Conservation (phyloP, 1,284 basidiomycete genomes). For the Garcileccinum viscosum region DNA sequence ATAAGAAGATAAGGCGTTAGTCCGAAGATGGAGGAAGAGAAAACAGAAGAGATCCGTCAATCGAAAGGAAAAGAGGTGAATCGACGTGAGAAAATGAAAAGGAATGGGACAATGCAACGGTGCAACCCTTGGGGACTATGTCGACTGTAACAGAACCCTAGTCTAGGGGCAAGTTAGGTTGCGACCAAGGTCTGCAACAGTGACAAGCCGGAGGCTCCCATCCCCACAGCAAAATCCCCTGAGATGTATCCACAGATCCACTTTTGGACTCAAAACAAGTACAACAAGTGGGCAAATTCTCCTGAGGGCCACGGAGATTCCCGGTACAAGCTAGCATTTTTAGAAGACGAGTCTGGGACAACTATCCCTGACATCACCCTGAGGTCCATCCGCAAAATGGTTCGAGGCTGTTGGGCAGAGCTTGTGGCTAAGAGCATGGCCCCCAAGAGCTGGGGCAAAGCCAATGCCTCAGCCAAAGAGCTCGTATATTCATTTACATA, state of each 20-base stretch:
- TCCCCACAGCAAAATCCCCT: neutral
- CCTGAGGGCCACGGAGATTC: conserved; percentile 1
- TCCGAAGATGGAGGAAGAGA: too few species aligned
- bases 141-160: too few species aligned
- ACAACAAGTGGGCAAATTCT: conserved; percentile 3
- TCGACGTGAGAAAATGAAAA: too few species aligned
- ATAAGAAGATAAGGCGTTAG: too few species aligned
- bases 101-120: too few species aligned
- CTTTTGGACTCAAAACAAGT: conserved; percentile 3
- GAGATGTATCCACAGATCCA: neutral
- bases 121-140: too few species aligned
- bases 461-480: neutral
- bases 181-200: too few species aligned
- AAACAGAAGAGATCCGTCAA: too few species aligned
- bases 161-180: too few species aligned
- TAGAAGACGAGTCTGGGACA: conserved; percentile 9
- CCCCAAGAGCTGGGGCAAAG: conserved; percentile 13
- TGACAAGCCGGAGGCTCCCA: neutral
- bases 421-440: conserved; percentile 3
- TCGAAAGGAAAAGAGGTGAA: too few species aligned
- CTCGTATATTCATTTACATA: neutral
- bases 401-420: conserved; percentile 3
- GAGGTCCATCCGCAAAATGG: conserved; percentile 6
- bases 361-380: neutral
- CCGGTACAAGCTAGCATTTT: conserved; percentile 1